These are phyloP conservation scores for Xanthoparmelia taractica DNA, from an alignment of 495 filamentous ascomycete species.

Conservation along the genomic window DNA sequence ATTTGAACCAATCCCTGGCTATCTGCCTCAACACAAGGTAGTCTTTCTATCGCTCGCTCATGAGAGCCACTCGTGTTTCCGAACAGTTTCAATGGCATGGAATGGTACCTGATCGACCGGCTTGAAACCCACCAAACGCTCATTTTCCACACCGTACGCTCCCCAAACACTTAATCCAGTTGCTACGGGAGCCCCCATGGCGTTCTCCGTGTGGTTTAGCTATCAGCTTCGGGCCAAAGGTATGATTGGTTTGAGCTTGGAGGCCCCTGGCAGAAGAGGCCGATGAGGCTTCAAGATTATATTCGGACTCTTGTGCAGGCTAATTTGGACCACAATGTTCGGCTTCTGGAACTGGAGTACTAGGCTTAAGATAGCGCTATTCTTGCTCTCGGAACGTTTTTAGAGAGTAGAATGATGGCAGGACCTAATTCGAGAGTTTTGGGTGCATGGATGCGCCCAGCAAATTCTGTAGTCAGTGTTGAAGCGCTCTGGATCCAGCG, in stretches of 20 bases:
- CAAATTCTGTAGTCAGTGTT: too few relatives aligned
- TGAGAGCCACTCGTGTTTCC: not conserved
- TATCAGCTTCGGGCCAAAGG: not conserved
- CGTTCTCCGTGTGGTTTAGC: not conserved
- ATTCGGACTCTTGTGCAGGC: not conserved
- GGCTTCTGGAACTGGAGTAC: not conserved
- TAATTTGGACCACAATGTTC: not conserved
- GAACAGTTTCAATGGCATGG: not conserved
- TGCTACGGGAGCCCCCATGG: not conserved
- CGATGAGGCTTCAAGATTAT: not conserved
- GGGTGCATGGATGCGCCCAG: too few relatives aligned
- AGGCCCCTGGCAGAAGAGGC: not conserved
- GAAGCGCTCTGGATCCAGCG: too few relatives aligned
- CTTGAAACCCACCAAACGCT: not conserved
- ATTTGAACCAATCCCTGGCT: too few relatives aligned
- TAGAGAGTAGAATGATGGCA: too few relatives aligned
- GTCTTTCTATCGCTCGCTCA: too few relatives aligned
- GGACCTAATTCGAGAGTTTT: too few relatives aligned
- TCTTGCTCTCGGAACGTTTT: too few relatives aligned
- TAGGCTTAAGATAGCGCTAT: too few relatives aligned
- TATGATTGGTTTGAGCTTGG: not conserved
- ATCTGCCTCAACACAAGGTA: too few relatives aligned
- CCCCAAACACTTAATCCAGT: not conserved
- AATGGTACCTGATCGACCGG: not conserved
- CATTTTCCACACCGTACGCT: not conserved